Base-by-base conservation (phyloP, 257 asterid genomes). In the Jacaranda copaia region DNA sequence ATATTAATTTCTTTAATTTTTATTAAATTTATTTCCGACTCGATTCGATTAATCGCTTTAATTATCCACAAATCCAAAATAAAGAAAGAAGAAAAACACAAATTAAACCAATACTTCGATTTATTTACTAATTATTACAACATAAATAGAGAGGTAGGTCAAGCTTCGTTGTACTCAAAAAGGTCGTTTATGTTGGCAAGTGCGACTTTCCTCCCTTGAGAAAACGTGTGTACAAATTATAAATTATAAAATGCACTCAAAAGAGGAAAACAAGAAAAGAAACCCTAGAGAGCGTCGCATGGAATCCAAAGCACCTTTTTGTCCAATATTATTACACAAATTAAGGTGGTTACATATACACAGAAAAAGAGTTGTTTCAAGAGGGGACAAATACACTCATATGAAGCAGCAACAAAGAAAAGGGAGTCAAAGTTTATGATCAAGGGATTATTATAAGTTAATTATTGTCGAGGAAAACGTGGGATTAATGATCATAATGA, bases 131-230 rank as follows among this genome's bases (percentile, higher is more conserved):
- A 42, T 42, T 42, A 8, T 42, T 25, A 25, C 32, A 42, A 42
- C 46, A 42, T 42, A 42, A 42, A 3, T 25, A 25, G 32, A 25
- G 32, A 25, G 32, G 1, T 8, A 42, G 46, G 46, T 42, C 46
- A 42, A 42, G 8, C 46, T 8, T 42, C 46, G 46, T 42, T 42
- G 1, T 42, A 42, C 46, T 3, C 46, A 1, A 46, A 13, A 55
- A 43, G 72, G 72, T 6, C 57, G 58, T 57, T 42, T 65, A 8
- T 25, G 9, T 66, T 16, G 39, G 48, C 19, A 45, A 68, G 45
- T 49, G 73, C 18, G 59, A 68, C 45, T 46, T 25, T 63, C 45
- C 18, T 67, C 72, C 40, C 18, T 46, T 40, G 72, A 3, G 10
- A 65, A 65, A 42, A 43, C 43, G 43, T 64, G 15, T 3, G 7